Base-by-base conservation (phyloP, 2,329 filamentous ascomycete genomes). In the Coniella vitis region DNA sequence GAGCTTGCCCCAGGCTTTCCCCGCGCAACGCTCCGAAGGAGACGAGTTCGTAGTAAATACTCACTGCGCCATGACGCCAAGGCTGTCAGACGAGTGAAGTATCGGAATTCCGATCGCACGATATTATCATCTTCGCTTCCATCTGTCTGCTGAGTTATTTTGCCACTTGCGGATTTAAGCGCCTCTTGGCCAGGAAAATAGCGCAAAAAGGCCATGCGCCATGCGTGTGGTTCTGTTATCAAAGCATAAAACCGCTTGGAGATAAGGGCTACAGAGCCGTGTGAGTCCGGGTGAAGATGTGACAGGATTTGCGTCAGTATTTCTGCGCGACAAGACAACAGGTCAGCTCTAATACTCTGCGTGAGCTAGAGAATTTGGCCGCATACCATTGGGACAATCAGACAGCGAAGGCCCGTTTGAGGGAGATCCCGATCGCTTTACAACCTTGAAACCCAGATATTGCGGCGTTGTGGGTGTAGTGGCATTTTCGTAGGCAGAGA, bases 51-150 rank as follows among this genome's bases (percentile, higher is more conserved):
- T 49, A 95, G 70, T 41, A 97, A 85, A 61, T 97, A 98, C 65
- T 98, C 93, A 66, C 88, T 96, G 57, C 91, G 81, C 91, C 93
- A 97, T 8, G 90, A 93, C n/a, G 90, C 86, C 53, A 90, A 69
- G 3, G 83, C 76, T 9, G 87, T 94, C 47, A 98, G 75, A 38
- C 90, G 82, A 14, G 87, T 81, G 61, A 97, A 98, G 55, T 81
- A 79, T 38, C 90, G 86, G 57, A 80, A 79, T 61, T 93, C 86
- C 1, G 86, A 84, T 22, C 80, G 78, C 38, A 90, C 70, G 47
- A 65, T 65, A 59, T 80, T 81, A 47, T 68, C 65, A 39, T 67
- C 65, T 32, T 79, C 69, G 20, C 71, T 66, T 19, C 73, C 70
- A 57, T 69, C 69, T 1, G 67, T 59, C 17, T 66, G 65, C 13